Percentiles rank a stretch among this genome's conserved stretches.
phyloP scores from a whole-genome alignment of 768 basidiomycete species.

The Boletus huronensis region DNA sequence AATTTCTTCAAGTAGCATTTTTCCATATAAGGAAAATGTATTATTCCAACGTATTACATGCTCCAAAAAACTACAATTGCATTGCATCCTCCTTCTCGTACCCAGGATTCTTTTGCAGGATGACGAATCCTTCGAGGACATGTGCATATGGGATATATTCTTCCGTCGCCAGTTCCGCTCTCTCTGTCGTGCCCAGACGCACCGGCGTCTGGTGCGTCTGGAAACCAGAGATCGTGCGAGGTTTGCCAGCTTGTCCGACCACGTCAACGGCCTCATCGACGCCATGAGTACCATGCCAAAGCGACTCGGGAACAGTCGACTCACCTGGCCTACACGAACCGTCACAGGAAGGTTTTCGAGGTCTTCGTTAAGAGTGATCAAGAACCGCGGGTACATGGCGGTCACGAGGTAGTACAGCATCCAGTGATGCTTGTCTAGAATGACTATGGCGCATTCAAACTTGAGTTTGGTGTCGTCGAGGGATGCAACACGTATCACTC shows the following conservation, averaged over 20 bases:
- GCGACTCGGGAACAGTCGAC: slow-evolving; percentile 13
- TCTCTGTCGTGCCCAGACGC: slow-evolving; percentile 88
- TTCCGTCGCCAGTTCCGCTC: slow-evolving; percentile 95
- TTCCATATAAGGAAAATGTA: slow-evolving; percentile 1
- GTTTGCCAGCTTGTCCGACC: slow-evolving; percentile 96
- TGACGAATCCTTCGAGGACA: slow-evolving; percentile 90
- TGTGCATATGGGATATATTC: slow-evolving; percentile 90
- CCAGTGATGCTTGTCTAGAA: slow-evolving; percentile 96
- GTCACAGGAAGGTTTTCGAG: slow-evolving; percentile 83
- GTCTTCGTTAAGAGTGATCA: slow-evolving; percentile 94
- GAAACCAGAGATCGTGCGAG: slow-evolving; percentile 95
- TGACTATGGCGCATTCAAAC: slow-evolving; percentile 48
- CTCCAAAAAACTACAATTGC: slow-evolving; percentile 50
- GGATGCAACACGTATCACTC: slow-evolving; percentile 35
- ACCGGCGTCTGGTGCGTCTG: slow-evolving; percentile 98
- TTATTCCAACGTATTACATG: slow-evolving; percentile 7
- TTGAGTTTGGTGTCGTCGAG: background rate
- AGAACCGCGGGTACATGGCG: slow-evolving; percentile 97
- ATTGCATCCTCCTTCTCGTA: slow-evolving; percentile 85
- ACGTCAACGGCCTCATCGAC: slow-evolving; percentile 81
- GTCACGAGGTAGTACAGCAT: slow-evolving; percentile 96
- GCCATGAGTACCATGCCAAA: slow-evolving; percentile 1
- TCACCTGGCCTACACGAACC: slow-evolving; percentile 88
- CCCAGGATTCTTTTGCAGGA: slow-evolving; percentile 88
- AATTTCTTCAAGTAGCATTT: background rate